Evolutionary conservation across 2,329 filamentous ascomycete genomes (phyloP), one percentile per base, ranked within the genome.

Genomic region (Fusarium staphyleae): DNA sequence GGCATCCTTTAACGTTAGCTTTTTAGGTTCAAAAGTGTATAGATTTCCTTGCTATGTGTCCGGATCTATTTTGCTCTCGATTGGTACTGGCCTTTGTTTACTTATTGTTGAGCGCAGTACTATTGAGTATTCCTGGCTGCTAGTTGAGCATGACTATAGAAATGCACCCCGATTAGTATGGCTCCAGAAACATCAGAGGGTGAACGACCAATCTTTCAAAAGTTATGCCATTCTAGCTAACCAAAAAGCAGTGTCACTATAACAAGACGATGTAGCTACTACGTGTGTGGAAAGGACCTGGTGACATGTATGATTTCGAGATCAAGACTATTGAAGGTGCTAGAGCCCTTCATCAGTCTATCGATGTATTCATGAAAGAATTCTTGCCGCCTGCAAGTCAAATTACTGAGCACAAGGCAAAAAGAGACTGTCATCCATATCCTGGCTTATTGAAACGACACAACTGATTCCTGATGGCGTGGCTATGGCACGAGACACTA

Each of bases 181-280:
- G 48, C 22, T 51, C 14, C 48, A 51, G n/a, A 10, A 19, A 16
- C 15, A 26, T 2, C 48, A 51, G 18, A 45, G 24, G 2, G 39
- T 45, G 3, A 51, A 45, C 26, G 48, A 40, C 5, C 40, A 51
- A 14, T 13, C 39, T 6, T 51, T 51, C 26, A 15, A 39, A 5
- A 26, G 24, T 0, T 45, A 51, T 26, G 15, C 30, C 9, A 36
- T 49, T n/a, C 37, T 49, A 6, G 46, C 26, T 24, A 37, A 37
- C 7, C 14, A 36, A 18, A 49, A 49, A 4, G n/a, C 2, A 3
- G 14, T 2, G 4, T 3, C 4, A 16, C 5, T 12, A 12, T 12
- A 41, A 29, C 28, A 18, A 14, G 30, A 4, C 11, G 15, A 29
- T 30, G 15, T 29, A 41, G 14, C 39, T 41, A 28, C 12, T 41